These are phyloP conservation scores for Bacidia gigantensis DNA, from an alignment of 495 filamentous ascomycete species.

Conservation along the genomic window DNA sequence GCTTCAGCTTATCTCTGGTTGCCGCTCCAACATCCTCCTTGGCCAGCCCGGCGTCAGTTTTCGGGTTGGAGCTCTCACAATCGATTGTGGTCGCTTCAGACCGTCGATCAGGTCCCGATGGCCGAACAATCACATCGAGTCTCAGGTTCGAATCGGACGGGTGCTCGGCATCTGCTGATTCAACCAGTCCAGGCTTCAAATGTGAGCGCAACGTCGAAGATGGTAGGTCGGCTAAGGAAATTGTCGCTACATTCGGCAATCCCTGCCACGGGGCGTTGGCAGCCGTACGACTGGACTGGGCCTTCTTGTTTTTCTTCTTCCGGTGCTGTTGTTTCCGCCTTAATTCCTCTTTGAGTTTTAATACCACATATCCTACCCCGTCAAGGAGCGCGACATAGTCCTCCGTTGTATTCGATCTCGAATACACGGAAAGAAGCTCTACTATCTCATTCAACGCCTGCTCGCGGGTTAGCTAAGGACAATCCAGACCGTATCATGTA, in stretches of 20 bases:
- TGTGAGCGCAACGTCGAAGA: not conserved
- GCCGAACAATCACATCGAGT: not conserved
- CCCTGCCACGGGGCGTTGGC: not conserved
- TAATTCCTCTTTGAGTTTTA: not conserved
- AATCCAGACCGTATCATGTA: not conserved
- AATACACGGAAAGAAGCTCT: not conserved
- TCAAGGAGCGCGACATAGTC: not conserved
- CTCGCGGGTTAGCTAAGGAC: not conserved
- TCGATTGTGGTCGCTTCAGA: not conserved
- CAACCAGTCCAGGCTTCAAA: not conserved
- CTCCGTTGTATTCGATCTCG: not conserved
- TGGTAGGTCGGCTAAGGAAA: not conserved
- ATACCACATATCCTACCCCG: not conserved
- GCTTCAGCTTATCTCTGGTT: not conserved
- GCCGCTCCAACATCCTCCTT: not conserved
- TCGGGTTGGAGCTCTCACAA: not conserved
- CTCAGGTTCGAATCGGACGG: not conserved
- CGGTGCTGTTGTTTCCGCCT: not conserved
- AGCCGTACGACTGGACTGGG: not conserved
- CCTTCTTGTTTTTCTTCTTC: not conserved
- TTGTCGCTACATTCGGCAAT: not conserved
- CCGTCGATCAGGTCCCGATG: not conserved
- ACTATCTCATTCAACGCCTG: not conserved
- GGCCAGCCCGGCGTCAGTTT: not conserved
- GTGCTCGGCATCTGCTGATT: not conserved